Evolutionary conservation across 1,139 yeast genomes (phyloP), one percentile per base, ranked within the genome.

Genomic region (Taphrina confusa): DNA sequence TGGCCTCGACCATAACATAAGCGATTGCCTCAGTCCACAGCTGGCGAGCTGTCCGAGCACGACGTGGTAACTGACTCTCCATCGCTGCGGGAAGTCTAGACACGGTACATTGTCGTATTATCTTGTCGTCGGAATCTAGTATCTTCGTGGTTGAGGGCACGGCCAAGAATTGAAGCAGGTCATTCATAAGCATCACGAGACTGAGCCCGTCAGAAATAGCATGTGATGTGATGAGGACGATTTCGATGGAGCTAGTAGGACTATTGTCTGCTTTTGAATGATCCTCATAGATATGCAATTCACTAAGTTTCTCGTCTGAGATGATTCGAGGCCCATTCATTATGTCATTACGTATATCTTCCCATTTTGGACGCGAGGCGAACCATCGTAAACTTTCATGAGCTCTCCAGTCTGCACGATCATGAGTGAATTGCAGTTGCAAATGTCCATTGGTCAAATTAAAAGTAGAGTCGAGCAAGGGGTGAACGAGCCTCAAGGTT

Each of bases 151-250:
- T 16, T 1, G 25, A 11, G n/a, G 22, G 22, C 31, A 14, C 14
- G 3, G 51, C 42, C 11, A 54, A n/a, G 27, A 33, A 25, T 18
- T 33, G 33, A 16, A 54, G 44, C 11, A 44, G 18, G 31, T 54
- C 51, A 23, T 44, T 34, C 42, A 46, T 54, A 8, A 25, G 23
- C 16, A 25, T 42, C 4, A 47, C 40, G n/a, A 54, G 31, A 9
- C 51, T 42, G 12, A 25, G 8, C n/a, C 58, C 58, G 28, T 54
- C 58, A 12, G 51, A 31, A 6, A 54, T 34, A 14, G 58, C 58
- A 34, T 54, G 58, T 4, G 39, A 34, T 9, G 33, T 14, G 12
- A 54, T 27, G 20, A 30, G 23, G 9, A 54, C 51, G 8, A 54
- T 14, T 20, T 54, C 58, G n/a, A 42, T 3, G 3, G 11, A 9